Percentiles rank a stretch among this genome's conserved stretches.
Evolutionary conservation across 345 rosid species (phyloP).

Genomic region (Clausena lansium): DNA sequence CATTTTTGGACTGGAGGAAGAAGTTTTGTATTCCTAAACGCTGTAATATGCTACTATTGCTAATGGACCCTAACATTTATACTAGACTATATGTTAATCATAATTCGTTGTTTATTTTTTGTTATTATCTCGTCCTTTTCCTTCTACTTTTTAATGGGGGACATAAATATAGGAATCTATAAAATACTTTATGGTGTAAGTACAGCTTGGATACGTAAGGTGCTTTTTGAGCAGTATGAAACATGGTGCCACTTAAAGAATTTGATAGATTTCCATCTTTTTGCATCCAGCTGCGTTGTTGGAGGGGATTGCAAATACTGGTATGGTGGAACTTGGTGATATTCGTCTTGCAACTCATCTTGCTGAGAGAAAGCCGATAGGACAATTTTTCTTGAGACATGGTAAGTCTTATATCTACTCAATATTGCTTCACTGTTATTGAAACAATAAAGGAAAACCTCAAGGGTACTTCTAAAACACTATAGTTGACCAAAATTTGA

Average conservation of each 20-base stretch:
- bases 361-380: constrained; percentile 81
- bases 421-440: not conserved
- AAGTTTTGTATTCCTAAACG: not conserved
- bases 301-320: constrained; percentile 78
- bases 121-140: too few relatives aligned
- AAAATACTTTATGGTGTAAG: not conserved
- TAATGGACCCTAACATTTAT: not conserved
- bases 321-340: constrained; percentile 78
- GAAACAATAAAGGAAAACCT: not conserved
- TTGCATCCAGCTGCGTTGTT: constrained; percentile 53
- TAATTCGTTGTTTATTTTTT: not conserved
- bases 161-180: too few relatives aligned
- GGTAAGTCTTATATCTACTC: constrained; percentile 42
- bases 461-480: not conserved
- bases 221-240: constrained; percentile 4
- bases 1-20: not conserved
- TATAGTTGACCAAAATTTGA: not conserved
- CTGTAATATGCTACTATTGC: not conserved
- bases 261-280: constrained; percentile 4
- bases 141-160: too few relatives aligned
- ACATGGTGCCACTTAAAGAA: not conserved
- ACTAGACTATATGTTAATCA: not conserved
- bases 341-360: constrained; percentile 61
- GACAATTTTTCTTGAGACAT: constrained; percentile 63
- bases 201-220: not conserved